A percentile compares a stretch with the other conserved stretches of the same genome.
These are phyloP conservation scores for Zasmidium angulare DNA, from an alignment of 2,329 filamentous ascomycete species.

Conservation along the genomic window DNA sequence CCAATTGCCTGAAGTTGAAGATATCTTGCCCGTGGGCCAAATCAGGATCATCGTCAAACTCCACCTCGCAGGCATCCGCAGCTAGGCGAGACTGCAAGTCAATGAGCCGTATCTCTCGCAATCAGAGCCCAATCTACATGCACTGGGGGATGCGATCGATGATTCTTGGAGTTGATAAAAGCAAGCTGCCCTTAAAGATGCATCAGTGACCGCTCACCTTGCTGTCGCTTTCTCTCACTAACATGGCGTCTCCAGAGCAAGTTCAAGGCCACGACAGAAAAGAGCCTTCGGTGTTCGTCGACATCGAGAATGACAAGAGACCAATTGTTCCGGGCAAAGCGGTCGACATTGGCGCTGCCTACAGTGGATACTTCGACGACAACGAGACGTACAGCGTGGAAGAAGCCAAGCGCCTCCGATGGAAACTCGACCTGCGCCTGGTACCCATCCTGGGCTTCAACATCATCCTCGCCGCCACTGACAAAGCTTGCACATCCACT, in stretches of 20 bases:
- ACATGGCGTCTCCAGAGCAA: background rate
- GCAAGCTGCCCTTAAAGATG: no score
- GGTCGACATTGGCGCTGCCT: constrained; percentile 7
- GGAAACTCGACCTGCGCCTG: constrained; percentile 13
- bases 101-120: background rate
- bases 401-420: background rate
- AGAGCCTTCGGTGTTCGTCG: background rate
- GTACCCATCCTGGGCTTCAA: constrained; percentile 12
- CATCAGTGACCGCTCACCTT: background rate
- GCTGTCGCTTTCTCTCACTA: background rate
- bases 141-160: no score
- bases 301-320: background rate
- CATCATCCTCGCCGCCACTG: constrained; percentile 12
- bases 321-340: background rate
- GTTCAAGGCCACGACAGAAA: background rate
- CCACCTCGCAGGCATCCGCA: background rate
- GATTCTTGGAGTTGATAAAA: no score
- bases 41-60: background rate
- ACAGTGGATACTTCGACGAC: constrained; percentile 10
- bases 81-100: background rate
- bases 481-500: constrained; percentile 10
- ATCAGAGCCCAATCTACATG: no score
- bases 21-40: background rate
- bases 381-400: constrained; percentile 4
- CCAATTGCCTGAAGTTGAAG: no score